Conservation (phyloP, 331 rosid species). For the Spiraea crenata region DNA sequence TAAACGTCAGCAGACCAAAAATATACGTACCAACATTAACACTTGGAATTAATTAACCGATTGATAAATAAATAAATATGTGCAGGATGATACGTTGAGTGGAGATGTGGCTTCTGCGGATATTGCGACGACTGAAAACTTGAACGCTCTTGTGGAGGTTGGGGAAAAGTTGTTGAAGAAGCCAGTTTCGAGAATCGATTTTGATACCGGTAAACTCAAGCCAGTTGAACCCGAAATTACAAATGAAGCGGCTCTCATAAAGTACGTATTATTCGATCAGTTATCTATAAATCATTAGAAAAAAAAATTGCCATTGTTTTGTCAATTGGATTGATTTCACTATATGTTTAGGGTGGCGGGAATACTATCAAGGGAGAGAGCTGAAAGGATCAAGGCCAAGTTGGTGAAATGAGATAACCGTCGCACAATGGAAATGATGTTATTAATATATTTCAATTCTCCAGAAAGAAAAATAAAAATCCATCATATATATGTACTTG, state of each 20-base stretch:
- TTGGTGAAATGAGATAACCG: conserved; percentile 7
- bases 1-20: neutral
- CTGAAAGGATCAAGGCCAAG: neutral
- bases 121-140: conserved; percentile 21
- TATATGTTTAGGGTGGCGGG: conserved; percentile 7
- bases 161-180: conserved; percentile 33
- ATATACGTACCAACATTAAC: too few relatives aligned
- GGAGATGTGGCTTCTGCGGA: conserved; percentile 17
- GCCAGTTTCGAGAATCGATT: conserved; percentile 19
- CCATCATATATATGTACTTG: too few relatives aligned
- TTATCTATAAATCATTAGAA: too few relatives aligned
- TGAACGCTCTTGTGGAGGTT: conserved; percentile 18
- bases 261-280: neutral
- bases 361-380: conserved; percentile 16
- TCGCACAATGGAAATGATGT: conserved; percentile 5
- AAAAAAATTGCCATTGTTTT: neutral
- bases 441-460: too few relatives aligned
- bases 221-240: conserved; percentile 12
- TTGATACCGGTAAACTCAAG: conserved; percentile 15
- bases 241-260: conserved; percentile 28
- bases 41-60: too few relatives aligned
- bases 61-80: neutral
- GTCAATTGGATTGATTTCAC: neutral
- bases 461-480: too few relatives aligned
- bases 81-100: conserved; percentile 22